Base-by-base conservation (phyloP, 805 yeast genomes). In the Saturnispora saitoi region DNA sequence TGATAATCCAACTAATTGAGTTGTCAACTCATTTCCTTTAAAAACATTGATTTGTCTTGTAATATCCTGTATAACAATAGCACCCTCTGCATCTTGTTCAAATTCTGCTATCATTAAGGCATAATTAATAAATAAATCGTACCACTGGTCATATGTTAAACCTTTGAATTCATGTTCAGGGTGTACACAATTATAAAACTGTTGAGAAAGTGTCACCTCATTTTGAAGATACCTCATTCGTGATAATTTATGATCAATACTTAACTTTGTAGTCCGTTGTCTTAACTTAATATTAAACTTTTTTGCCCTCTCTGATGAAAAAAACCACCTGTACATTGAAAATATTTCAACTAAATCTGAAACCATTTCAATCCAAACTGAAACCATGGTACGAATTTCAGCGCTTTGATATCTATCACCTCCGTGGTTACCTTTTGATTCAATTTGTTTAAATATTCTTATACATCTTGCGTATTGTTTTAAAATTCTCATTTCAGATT, bases 301-400 rank as follows among this genome's bases (percentile, higher is more conserved):
- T 45, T 82, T 78, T 11, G 81, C 81, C 49, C 83, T 76, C 57
- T 87, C 95, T 43, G 80, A 74, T 1, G 90, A 85, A 58, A 86
- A 90, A 54, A 93, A 86, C 56, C 80, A 80, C 52, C 82, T 75
- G 11, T 86, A 88, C 48, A 81, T 77, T 24, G 85, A 78, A 60
- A 93, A 90, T 51, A 86, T 78, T 58, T 89, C 95, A 38, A 91
- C 79, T 45, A 93, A 71, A 55, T 85, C 95, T 2, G 86, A 77
- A 0, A 91, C 96, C 4, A 81, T 69, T 51, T 87, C 86, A 54
- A 86, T 74, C 98, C 98, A 93, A 51, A 63, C 57, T 2, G 86
- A 77, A 0, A 93, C 85, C 78, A 79, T 14, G 63, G 66, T 53
- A 29, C 48, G 52, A 3, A 51, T 28, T 17, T 47, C 50, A 15